These are phyloP conservation scores for Cinchona pubescens DNA, from an alignment of 257 asterid species.

Conservation along the genomic window DNA sequence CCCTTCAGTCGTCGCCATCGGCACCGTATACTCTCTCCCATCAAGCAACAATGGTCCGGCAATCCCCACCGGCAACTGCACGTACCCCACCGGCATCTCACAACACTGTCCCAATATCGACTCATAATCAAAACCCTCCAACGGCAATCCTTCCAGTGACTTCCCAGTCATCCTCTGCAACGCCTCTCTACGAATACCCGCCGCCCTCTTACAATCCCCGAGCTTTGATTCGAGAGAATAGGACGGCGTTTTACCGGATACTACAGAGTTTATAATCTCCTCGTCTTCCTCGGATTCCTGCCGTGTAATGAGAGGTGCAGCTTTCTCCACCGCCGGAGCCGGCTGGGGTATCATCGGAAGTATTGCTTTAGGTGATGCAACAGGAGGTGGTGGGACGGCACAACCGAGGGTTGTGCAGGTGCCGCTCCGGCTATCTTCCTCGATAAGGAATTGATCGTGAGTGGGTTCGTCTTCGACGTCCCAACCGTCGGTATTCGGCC, in stretches of 20 bases:
- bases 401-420: conserved; percentile 34
- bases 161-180: conserved; percentile 50
- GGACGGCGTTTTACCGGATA: conserved; percentile 40
- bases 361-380: background rate
- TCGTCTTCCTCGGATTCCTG: conserved; percentile 39
- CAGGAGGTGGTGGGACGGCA: conserved; percentile 21
- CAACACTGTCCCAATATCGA: conserved; percentile 63
- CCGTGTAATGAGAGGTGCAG: conserved; percentile 18
- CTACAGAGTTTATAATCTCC: conserved; percentile 35
- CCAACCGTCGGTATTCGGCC: conserved; percentile 36
- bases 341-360: conserved; percentile 19
- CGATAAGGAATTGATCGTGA: conserved; percentile 17
- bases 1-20: conserved; percentile 67
- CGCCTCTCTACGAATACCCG: conserved; percentile 44
- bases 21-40: conserved; percentile 51
- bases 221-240: conserved; percentile 52
- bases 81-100: conserved; percentile 69
- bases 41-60: conserved; percentile 59
- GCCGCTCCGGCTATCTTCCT: conserved; percentile 32
- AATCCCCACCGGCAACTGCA: conserved; percentile 59
- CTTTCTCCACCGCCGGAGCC: conserved; percentile 14
- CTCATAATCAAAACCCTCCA: conserved; percentile 55
- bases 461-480: conserved; percentile 34
- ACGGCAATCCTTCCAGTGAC: conserved; percentile 49
- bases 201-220: conserved; percentile 50